Evolutionary conservation across 2,329 filamentous ascomycete genomes (phyloP).

Genomic region (Fusarium ambrosium): DNA sequence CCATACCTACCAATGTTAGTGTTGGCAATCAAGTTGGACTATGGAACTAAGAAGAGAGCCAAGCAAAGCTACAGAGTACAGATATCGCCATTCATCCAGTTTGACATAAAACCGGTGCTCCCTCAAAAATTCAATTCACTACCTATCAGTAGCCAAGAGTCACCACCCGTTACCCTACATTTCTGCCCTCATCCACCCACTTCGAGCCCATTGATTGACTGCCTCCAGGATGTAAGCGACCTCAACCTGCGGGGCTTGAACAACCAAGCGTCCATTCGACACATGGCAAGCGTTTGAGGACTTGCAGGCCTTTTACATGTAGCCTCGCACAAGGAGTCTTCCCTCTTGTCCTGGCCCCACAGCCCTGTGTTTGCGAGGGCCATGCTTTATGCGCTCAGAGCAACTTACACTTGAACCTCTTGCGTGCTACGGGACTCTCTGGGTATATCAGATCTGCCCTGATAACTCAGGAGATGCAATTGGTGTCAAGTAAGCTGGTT

Average conservation of each 20-base stretch:
- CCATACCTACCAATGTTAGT: neutral
- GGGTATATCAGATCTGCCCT: conserved; percentile 12
- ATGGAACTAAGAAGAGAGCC: neutral
- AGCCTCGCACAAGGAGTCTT: conserved; percentile 33
- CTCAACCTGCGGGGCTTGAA: conserved; percentile 24
- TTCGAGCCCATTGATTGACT: conserved; percentile 7
- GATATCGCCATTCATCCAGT: neutral
- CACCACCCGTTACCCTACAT: neutral
- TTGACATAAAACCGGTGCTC: neutral
- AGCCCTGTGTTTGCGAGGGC: conserved; percentile 21
- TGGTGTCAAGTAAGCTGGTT: neutral
- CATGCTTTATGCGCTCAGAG: neutral
- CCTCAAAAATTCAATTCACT: neutral
- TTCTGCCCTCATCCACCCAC: conserved; percentile 5
- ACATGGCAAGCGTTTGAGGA: conserved; percentile 33
- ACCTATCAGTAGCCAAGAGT: neutral
- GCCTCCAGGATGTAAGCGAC: conserved; percentile 9
- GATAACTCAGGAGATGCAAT: conserved; percentile 21
- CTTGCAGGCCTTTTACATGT: conserved; percentile 26
- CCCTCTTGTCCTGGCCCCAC: conserved; percentile 11
- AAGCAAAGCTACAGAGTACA: neutral
- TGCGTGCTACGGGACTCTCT: neutral
- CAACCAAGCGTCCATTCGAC: conserved; percentile 29
- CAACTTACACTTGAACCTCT: conserved; percentile 7
- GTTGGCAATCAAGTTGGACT: neutral